Conservation (phyloP, 208 protist genomes). For the Trypanosoma mega region DNA sequence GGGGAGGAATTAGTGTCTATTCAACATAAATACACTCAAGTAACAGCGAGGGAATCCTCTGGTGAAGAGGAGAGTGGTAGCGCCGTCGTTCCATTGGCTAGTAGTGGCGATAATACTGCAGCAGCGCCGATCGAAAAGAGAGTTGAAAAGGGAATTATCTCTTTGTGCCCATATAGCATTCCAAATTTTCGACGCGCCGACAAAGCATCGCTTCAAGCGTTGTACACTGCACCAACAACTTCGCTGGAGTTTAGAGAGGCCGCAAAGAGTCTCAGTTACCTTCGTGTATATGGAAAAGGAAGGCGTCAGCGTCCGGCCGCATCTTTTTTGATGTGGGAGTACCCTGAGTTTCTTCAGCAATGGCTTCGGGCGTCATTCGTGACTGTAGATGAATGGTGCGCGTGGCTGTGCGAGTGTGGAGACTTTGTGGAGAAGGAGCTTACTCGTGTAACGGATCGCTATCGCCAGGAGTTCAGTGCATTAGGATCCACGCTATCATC, state of each 20-base stretch:
- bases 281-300: conserved; percentile 52
- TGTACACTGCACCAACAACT: conserved; percentile 40
- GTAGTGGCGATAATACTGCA: too few relatives aligned
- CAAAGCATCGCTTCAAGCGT: conserved; percentile 21
- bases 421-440: conserved; percentile 36
- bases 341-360: conserved; percentile 49
- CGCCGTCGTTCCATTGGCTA: too few relatives aligned
- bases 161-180: conserved; percentile 56
- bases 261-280: conserved; percentile 16
- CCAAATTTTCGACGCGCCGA: conserved; percentile 49
- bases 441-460: conserved; percentile 18
- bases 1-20: conserved; percentile 37
- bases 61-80: not conserved
- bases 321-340: conserved; percentile 32
- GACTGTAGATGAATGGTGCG: conserved; percentile 31
- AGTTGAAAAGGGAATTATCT: conserved; percentile 16
- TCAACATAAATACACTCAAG: conserved; percentile 6
- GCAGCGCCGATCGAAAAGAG: too few relatives aligned
- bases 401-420: conserved; percentile 45
- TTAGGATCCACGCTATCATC: not conserved
- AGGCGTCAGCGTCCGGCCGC: conserved; percentile 45
- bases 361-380: conserved; percentile 53
- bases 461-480: conserved; percentile 14
- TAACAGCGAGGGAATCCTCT: not conserved
- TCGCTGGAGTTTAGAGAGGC: conserved; percentile 43